Evolutionary conservation across 495 filamentous ascomycete species (phyloP).

Genomic region (Tetracladium setigerum): DNA sequence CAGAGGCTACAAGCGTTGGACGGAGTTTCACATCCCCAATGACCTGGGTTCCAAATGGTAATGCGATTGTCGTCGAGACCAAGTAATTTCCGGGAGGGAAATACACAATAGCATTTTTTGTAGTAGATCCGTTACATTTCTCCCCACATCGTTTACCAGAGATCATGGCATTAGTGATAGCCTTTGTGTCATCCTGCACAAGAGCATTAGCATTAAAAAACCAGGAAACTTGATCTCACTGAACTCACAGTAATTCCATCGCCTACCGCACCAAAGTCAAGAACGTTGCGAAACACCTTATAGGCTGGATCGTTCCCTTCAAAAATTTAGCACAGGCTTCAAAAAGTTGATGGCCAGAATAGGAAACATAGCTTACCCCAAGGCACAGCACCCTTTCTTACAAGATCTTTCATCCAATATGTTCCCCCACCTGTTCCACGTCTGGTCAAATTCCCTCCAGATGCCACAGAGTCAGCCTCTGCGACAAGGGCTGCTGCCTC

Average conservation of each 20-base stretch:
- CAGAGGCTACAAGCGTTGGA: constrained; percentile 51
- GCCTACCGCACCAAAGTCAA: constrained; percentile 43
- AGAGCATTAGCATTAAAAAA: constrained; percentile 11
- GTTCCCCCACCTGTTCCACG: constrained; percentile 8
- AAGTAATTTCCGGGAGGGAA: constrained; percentile 10
- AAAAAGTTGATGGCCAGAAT: constrained; percentile 50
- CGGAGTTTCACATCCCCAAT: constrained; percentile 23
- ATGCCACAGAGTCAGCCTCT: constrained; percentile 17
- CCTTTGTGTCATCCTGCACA: constrained; percentile 11
- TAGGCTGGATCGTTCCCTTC: constrained; percentile 32
- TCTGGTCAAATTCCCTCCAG: constrained; percentile 4
- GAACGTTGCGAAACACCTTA: constrained; percentile 52
- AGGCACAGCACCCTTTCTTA: constrained; percentile 18
- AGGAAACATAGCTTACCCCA: constrained; percentile 17
- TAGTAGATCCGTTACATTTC: constrained; percentile 1
- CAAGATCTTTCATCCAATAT: constrained; percentile 20
- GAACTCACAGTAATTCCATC: constrained; percentile 10
- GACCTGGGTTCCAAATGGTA: constrained; percentile 7
- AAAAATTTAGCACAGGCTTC: constrained; percentile 33
- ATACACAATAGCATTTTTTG: constrained; percentile 10
- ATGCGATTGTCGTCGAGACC: background rate
- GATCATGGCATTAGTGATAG: constrained; percentile 10
- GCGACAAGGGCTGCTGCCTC: constrained; percentile 25
- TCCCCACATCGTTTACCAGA: constrained; percentile 8
- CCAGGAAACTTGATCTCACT: background rate